Evolutionary conservation across 1,139 yeast species (phyloP), one percentile per base, ranked within the genome.

Genomic region (Lodderomyces pseudojiufengensis): DNA sequence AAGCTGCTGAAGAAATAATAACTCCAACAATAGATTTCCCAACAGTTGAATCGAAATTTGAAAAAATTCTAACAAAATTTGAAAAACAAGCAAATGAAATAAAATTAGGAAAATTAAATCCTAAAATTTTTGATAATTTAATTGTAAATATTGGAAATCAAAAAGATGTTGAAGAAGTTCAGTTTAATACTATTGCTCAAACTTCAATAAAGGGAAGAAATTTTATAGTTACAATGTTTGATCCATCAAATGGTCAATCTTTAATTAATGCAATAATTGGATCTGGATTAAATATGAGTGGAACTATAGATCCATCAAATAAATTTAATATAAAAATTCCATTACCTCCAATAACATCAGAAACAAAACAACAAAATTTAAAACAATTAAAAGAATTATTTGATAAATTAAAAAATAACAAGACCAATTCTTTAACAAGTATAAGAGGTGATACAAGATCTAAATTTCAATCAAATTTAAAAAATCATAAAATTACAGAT

Each of bases 211-310:
- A 86, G 49, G 92, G 92, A 9, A 71, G 86, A 49, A 70, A 78
- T 40, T 67, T 84, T 35, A 63, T 78, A 32, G 73, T 90, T 22
- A 87, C 95, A 0, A 92, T 88, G 2, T 90, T 82, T 57, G 96
- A 88, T 50, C 94, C 95, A 9, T 66, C 66, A 35, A 73, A 85
- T 47, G 72, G 78, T 20, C 84, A 85, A 51, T 71, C 75, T 43
- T 75, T 90, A 20, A 71, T 83, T 32, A 79, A 86, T 41, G 71
- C 88, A 0, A 79, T 90, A 27, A 57, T 87, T 42, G 82, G 76
- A 2, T 70, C 90, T 0, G 76, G 76, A 9, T 60, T 86, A 54
- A 84, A 85, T 49, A 62, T 90, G 65, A 86, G 83, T 42, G 95
- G 97, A 1, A 88, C 83, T 50, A 67, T 70, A 18, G 90, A 86